Evolutionary conservation across 371 early-diverging fungal genomes (phyloP).

Genomic region (Rhizopus sp.): DNA sequence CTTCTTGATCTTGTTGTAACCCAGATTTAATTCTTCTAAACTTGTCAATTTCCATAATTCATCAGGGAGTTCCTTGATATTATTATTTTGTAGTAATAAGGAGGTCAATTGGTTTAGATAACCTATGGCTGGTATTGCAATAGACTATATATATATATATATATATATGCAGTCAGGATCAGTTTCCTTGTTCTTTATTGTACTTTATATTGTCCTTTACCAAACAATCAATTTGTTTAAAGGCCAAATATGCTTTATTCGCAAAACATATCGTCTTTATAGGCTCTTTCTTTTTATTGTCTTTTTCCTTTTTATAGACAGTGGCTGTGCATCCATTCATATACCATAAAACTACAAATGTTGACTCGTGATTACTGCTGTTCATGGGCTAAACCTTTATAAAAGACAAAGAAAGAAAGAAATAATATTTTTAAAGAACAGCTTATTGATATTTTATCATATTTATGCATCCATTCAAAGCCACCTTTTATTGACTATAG

Average conservation of each 20-base stretch:
- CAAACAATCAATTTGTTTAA: conserved; percentile 25
- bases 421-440: background rate
- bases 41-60: conserved; percentile 70
- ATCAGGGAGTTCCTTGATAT: conserved; percentile 70
- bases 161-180: background rate
- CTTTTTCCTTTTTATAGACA: conserved; percentile 20
- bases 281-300: conserved; percentile 19
- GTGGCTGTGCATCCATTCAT: conserved; percentile 33
- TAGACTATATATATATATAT: conserved; percentile 33
- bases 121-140: conserved; percentile 43
- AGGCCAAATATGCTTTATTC: conserved; percentile 30
- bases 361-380: conserved; percentile 5
- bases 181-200: conserved; percentile 1
- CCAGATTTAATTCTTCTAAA: conserved; percentile 78
- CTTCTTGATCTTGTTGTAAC: conserved; percentile 82
- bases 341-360: conserved; percentile 31
- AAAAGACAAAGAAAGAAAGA: background rate
- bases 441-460: conserved; percentile 2
- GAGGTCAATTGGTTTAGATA: conserved; percentile 60
- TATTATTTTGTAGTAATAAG: conserved; percentile 91
- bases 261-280: conserved; percentile 24
- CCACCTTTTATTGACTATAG: conserved; percentile 2
- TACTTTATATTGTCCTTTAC: conserved; percentile 15
- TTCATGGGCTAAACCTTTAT: background rate
- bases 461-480: background rate